A percentile compares a stretch with the other conserved stretches of the same genome.
These are phyloP conservation scores for Aschersonia sp. DNA, from an alignment of 2,329 filamentous ascomycete genomes.

Conservation along the genomic window DNA sequence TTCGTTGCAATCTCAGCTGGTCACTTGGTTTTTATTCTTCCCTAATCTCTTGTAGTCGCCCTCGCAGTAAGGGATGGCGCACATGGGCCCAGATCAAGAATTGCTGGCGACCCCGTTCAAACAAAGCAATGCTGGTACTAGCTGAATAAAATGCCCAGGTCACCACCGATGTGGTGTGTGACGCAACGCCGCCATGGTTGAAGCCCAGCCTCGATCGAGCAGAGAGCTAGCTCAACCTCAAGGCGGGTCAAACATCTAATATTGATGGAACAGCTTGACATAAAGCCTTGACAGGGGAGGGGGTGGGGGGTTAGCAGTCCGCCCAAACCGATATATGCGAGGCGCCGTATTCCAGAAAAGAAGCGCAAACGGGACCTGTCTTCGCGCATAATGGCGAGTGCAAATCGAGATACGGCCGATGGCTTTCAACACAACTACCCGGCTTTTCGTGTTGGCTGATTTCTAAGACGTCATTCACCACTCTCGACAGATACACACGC, in stretches of 20 bases:
- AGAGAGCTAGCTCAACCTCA: neutral
- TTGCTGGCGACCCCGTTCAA: too few species aligned
- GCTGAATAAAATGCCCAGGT: neutral
- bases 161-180: neutral
- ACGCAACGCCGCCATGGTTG: neutral
- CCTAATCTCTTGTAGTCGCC: too few species aligned
- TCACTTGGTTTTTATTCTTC: too few species aligned
- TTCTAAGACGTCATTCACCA: too few species aligned
- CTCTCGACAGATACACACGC: too few species aligned
- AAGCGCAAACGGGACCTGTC: neutral
- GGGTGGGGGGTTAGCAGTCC: neutral
- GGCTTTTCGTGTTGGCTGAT: too few species aligned
- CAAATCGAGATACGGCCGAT: neutral
- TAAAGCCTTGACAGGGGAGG: neutral
- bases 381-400: neutral
- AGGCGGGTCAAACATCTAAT: neutral
- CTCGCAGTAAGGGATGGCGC: too few species aligned
- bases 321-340: neutral
- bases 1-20: too few species aligned
- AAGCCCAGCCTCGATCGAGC: neutral
- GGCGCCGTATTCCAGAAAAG: neutral
- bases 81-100: too few species aligned
- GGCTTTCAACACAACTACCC: constrained; percentile 1
- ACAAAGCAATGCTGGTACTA: too few species aligned
- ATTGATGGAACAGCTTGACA: neutral